Base-by-base conservation (phyloP, 768 basidiomycete genomes). In the Suillus decipiens region DNA sequence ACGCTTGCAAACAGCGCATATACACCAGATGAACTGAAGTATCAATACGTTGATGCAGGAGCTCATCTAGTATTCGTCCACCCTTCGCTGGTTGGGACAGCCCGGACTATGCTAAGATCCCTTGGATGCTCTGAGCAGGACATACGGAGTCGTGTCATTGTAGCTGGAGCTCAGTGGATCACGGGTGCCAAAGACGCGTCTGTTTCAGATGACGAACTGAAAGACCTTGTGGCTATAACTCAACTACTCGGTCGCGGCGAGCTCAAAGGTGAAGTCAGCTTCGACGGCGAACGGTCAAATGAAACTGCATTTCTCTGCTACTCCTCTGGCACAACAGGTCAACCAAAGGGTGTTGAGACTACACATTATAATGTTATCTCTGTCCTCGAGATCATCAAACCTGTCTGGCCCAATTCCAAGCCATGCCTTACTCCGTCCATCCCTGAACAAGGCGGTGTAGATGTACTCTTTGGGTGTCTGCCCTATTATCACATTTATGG, bases 1-100 rank as follows among this genome's bases (percentile, higher is more conserved):
- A 90, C 92, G 0, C 84, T 91, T 15, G 89, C 89, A 17, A 95
- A 93, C 71, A 86, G 82, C 63, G 80, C 81, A 0, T 95, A 92
- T 69, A 89, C 86, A 5, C 72, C 86, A 3, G 70, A 76, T 9
- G 94, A 96, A 70, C 81, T 95, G 0, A 80, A 79, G 1, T 86
- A 86, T 73, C 94, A 96, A 71, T 88, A 90, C 63, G 75, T 66
- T 14, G 87, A 95, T 69, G 88, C 87, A 59, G 75, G 81, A 3
- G 89, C 94, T 0, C 79, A 80, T 56, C 66, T 89, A 22, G 72
- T 94, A 31, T 84, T 93, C 61, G 80, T 84, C 12, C 84, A 85
- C 62, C 90, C 91, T n/a, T 78, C 83, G 0, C 78, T 89, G 5
- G 64, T 92, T 1, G 70, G 78, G 0, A 77, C 82, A n/a, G 85